Base-by-base conservation (phyloP, 257 asterid genomes). In the Solanum infundibuliforme region DNA sequence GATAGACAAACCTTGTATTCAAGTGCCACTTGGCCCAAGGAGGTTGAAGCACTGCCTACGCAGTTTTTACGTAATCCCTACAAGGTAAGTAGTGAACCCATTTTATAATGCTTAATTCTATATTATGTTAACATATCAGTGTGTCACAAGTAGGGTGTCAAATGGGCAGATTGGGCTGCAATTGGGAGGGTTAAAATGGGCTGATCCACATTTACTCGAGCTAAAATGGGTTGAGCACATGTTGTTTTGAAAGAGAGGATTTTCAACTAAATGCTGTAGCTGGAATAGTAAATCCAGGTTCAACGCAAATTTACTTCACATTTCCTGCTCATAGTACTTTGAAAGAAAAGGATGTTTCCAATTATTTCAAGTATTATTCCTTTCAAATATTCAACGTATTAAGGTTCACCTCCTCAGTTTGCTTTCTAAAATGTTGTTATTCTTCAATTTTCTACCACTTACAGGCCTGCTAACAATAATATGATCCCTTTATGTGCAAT, bases 271-370 rank as follows among this genome's bases (percentile, higher is more conserved):
- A 91, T 58, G 88, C 91, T 39, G 84, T 34, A 58, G 35, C 73
- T 34, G 77, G 89, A 81, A 86, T 86, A 58, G 5, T 27, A n/a
- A 92, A 91, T 86, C 93, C 95, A 4, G 93, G 93, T 16, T 93
- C 97, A 2, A 91, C 94, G 89, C 97, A 94, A 90, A 94, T 94
- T 91, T 94, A 94, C 92, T 87, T 93, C 92, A 94, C 46, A 39
- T 9, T 39, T 39, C 4, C 46, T 39, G 4, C 4, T 39, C 4
- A 39, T 39, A 3, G 1, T 39, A 39, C 46, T 9, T 39, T 39
- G 1, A 93, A 91, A 90, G 97, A 94, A 88, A 93, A 94, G 74
- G 94, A 94, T 55, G 94, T 94, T 11, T 93, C 95, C 77, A 91
- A 89, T 87, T 94, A 94, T 86, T 94, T 94, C 75, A 93, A 94